These are phyloP conservation scores for Tetradesmus obliquus DNA, from an alignment of 139 green algal genomes.

Conservation along the genomic window DNA sequence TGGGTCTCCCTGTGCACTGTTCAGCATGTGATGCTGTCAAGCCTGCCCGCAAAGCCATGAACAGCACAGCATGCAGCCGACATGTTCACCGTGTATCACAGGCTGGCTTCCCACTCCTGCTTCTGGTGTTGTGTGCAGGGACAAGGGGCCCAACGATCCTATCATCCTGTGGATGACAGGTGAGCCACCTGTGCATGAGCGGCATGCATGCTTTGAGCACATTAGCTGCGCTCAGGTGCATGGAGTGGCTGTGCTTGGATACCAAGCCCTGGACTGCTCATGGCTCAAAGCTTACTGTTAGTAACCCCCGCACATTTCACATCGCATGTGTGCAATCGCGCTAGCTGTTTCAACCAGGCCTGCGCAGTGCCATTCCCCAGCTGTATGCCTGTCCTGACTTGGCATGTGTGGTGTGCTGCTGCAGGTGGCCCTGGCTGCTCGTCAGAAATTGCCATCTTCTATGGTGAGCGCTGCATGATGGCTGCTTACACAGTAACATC, in stretches of 20 bases:
- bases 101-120: too few species aligned
- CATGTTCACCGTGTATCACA: background rate
- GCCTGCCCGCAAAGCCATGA: too few species aligned
- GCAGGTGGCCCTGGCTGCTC: slow-evolving; percentile 94
- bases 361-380: background rate
- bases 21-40: too few species aligned
- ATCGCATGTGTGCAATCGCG: background rate
- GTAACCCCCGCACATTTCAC: background rate
- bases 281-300: too few species aligned
- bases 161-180: slow-evolving; percentile 86
- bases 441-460: slow-evolving; percentile 93
- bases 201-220: background rate
- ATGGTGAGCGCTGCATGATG: slow-evolving; percentile 43
- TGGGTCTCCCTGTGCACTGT: background rate
- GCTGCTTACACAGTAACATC: background rate
- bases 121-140: background rate
- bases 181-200: slow-evolving; percentile 2
- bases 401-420: too few species aligned
- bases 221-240: background rate
- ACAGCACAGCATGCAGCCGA: too few species aligned
- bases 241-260: background rate
- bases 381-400: too few species aligned
- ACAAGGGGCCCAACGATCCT: slow-evolving; percentile 51
- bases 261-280: background rate
- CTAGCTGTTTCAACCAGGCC: background rate